Evolutionary conservation across 1,139 yeast species (phyloP).

Genomic region (Hyphopichia fennica): DNA sequence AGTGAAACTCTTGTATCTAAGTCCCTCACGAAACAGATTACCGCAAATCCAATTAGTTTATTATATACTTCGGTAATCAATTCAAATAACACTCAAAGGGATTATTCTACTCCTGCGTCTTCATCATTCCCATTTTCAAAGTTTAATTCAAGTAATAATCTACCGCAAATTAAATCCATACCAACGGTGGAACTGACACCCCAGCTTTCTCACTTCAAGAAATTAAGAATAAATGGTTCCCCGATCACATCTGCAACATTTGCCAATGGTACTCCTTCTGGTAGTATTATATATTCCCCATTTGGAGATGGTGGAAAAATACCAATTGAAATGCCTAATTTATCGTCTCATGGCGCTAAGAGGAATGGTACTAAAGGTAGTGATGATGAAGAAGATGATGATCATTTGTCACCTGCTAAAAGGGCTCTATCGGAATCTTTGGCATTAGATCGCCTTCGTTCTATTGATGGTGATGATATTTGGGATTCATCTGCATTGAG

Average conservation of each 20-base stretch:
- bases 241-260: constrained; percentile 36
- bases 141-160: not conserved
- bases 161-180: constrained; percentile 28
- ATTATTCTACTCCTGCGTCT: not conserved
- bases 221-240: constrained; percentile 42
- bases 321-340: not conserved
- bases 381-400: not conserved
- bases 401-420: constrained; percentile 8
- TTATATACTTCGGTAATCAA: not conserved
- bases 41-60: not conserved
- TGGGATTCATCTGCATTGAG: constrained; percentile 23
- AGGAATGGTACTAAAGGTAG: not conserved
- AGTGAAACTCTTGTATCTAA: not conserved
- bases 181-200: constrained; percentile 40
- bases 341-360: not conserved
- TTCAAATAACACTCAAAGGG: not conserved
- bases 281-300: not conserved
- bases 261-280: constrained; percentile 5
- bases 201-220: constrained; percentile 43
- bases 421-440: constrained; percentile 10
- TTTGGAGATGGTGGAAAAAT: not conserved
- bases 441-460: constrained; percentile 10
- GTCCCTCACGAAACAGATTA: not conserved
- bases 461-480: constrained; percentile 12
- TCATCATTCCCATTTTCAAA: not conserved